phyloP scores from a whole-genome alignment of 495 filamentous ascomycete genomes.

The Talaromyces borbonicus region DNA sequence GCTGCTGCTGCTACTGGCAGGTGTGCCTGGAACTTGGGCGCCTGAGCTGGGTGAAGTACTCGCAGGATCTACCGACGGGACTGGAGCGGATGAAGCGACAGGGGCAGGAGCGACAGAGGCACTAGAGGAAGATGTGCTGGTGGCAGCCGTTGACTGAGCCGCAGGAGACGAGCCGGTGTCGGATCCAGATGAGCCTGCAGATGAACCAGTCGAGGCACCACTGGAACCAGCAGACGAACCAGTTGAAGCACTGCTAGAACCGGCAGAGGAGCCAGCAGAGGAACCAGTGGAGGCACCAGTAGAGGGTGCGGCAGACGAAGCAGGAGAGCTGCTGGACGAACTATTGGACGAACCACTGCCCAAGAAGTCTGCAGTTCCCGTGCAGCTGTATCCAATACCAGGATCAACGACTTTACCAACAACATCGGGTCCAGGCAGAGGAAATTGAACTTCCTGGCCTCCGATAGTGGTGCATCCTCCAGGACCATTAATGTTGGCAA shows the following conservation, averaged over 20 bases:
- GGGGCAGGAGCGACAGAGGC: background rate
- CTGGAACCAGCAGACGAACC: too few species aligned
- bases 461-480: slow-evolving; percentile 45
- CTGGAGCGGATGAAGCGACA: slow-evolving; percentile 4
- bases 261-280: slow-evolving; percentile 7
- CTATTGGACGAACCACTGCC: slow-evolving; percentile 10
- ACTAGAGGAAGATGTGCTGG: background rate
- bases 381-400: slow-evolving; percentile 22
- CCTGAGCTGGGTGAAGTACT: background rate
- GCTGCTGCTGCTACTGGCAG: slow-evolving; percentile 6
- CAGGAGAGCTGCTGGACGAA: slow-evolving; percentile 11
- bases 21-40: slow-evolving; percentile 2
- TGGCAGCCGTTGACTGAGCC: background rate
- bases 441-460: slow-evolving; percentile 47
- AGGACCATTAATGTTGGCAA: slow-evolving; percentile 53
- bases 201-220: too few species aligned
- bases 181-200: too few species aligned
- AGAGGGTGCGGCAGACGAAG: too few species aligned
- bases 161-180: background rate
- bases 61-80: background rate
- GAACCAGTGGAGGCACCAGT: too few species aligned
- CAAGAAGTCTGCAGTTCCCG: slow-evolving; percentile 19
- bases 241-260: slow-evolving; percentile 7
- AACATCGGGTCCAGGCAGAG: slow-evolving; percentile 57
- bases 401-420: slow-evolving; percentile 25